These are phyloP conservation scores for Mollisia scopiformis DNA, from an alignment of 2,329 filamentous ascomycete genomes.

Conservation along the genomic window DNA sequence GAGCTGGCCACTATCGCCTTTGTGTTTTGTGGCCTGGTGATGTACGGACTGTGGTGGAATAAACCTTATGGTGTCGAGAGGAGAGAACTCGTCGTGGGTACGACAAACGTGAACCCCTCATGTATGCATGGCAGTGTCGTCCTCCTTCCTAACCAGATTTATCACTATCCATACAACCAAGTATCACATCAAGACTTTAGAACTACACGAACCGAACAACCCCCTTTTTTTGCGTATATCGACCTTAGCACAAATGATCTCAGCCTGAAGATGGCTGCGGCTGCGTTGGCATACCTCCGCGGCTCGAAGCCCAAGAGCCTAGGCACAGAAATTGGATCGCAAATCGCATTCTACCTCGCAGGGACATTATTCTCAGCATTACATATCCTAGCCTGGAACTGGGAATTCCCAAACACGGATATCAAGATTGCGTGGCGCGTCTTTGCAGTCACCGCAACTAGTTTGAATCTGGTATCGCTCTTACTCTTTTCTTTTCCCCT, in stretches of 20 bases:
- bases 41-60: conserved; percentile 5
- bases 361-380: not conserved
- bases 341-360: not conserved
- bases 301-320: not conserved
- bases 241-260: too few relatives aligned
- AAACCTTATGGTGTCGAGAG: conserved; percentile 8
- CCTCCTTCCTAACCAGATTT: too few relatives aligned
- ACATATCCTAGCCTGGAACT: not conserved
- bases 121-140: too few relatives aligned
- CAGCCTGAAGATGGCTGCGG: too few relatives aligned
- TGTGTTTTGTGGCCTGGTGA: conserved; percentile 4
- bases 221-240: too few relatives aligned
- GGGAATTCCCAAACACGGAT: not conserved
- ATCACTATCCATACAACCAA: too few relatives aligned
- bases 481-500: not conserved
- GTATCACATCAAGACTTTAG: too few relatives aligned
- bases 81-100: not conserved
- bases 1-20: conserved; percentile 4
- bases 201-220: too few relatives aligned
- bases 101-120: too few relatives aligned
- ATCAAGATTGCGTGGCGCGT: not conserved
- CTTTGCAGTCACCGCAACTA: not conserved
- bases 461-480: not conserved
- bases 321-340: too few relatives aligned
- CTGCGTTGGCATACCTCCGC: too few relatives aligned